A percentile compares a stretch with the other conserved stretches of the same genome.
Evolutionary conservation across 768 basidiomycete species (phyloP).

Genomic region (Suillus variegatus): DNA sequence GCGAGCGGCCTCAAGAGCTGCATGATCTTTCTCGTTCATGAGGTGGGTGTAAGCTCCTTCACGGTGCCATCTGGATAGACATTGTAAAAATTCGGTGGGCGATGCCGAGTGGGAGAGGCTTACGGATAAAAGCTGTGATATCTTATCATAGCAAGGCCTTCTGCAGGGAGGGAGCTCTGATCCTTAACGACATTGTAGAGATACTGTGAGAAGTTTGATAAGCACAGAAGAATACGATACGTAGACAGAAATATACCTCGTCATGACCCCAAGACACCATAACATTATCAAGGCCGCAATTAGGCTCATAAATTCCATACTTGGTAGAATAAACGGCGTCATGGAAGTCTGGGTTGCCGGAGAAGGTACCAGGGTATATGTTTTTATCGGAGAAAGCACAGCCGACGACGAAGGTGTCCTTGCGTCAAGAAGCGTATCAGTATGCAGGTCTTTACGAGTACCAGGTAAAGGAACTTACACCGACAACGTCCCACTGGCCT

Average conservation of each 20-base stretch:
- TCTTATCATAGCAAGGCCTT: conserved; percentile 88
- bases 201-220: conserved; percentile 48
- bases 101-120: conserved; percentile 19
- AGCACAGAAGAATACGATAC: not conserved
- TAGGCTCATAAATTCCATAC: conserved; percentile 72
- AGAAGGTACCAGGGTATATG: conserved; percentile 79
- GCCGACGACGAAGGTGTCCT: conserved; percentile 82
- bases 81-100: conserved; percentile 6
- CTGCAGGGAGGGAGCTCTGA: conserved; percentile 78
- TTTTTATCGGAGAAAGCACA: conserved; percentile 85
- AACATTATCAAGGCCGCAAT: conserved; percentile 84
- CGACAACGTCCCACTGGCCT: conserved; percentile 96
- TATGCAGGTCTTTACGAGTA: not conserved
- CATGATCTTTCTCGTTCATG: conserved; percentile 67
- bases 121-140: conserved; percentile 94
- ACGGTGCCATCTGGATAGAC: conserved; percentile 69
- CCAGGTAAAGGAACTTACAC: conserved; percentile 45
- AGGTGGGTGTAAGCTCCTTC: conserved; percentile 84
- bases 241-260: conserved; percentile 54
- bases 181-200: conserved; percentile 82
- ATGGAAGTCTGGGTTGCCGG: conserved; percentile 64
- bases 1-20: conserved; percentile 69
- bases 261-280: conserved; percentile 94
- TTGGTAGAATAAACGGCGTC: conserved; percentile 71
- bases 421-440: conserved; percentile 8